Conservation (phyloP, 73 alveolate genomes). For the Uronychia setigera region DNA sequence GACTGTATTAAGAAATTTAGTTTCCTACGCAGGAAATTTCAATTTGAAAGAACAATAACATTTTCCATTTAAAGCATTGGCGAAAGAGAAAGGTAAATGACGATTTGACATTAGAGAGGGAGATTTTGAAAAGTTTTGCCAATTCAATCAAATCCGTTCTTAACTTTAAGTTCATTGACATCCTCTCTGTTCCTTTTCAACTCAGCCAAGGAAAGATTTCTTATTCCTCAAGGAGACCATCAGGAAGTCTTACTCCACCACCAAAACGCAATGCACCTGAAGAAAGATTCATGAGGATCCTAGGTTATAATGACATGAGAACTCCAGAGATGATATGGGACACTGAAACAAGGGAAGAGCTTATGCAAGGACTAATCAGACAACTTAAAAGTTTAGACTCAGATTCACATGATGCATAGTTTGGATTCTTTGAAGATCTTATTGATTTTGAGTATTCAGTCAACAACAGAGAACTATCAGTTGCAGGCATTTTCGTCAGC, state of each 20-base stretch:
- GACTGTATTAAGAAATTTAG: not conserved
- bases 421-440: not conserved
- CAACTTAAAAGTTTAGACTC: not conserved
- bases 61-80: not conserved
- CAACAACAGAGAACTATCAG: conserved; percentile 25
- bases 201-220: not conserved
- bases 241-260: not conserved
- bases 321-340: conserved; percentile 52
- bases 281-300: not conserved
- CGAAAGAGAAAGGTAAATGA: not conserved
- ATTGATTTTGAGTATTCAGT: conserved; percentile 29
- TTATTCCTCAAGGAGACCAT: not conserved
- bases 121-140: not conserved
- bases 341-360: conserved; percentile 43
- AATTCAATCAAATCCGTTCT: not conserved
- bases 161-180: not conserved
- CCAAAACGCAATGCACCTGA: not conserved
- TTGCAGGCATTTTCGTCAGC: conserved; percentile 37
- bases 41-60: not conserved
- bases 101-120: not conserved
- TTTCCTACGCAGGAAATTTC: not conserved
- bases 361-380: conserved; percentile 7
- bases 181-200: not conserved
- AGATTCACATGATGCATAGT: not conserved
- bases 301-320: conserved; percentile 3